Evolutionary conservation across 805 yeast species (phyloP), one percentile per base, ranked within the genome.

Genomic region (Yamadazyma phyllophila): DNA sequence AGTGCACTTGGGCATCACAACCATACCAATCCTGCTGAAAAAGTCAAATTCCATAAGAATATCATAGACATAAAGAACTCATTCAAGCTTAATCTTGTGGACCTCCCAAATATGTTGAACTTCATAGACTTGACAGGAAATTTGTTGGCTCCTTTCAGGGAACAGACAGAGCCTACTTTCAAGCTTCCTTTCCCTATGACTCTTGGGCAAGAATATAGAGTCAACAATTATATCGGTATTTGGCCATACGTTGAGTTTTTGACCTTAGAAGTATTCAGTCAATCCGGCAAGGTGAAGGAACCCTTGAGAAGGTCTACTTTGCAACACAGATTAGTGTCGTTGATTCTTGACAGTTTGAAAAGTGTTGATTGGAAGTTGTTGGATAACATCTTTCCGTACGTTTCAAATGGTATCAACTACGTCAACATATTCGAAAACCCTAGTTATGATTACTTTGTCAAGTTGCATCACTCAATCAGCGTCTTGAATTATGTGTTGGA

Each of bases 161-260:
- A 41, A n/a, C 20, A 12, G 7, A 24, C 37, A 17, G 14, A 9
- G 47, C 52, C 26, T 55, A 62, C 2, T 69, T 74, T 29, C 32
- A 45, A 56, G 4, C 57, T 82, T 11, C 71, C 80, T 10, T 85
- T 73, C 55, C 96, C 96, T 0, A 54, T 68, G 6, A 79, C 76
- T 43, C 60, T 89, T 24, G 96, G 96, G 0, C 59, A 60, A 2
- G 69, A 71, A 0, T 77, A 81, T 51, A 74, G 96, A 54, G 39
- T 49, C 30, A 59, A 63, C 42, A 77, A 60, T 37, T 59, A 69
- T 27, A 61, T 72, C 13, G 96, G 96, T 2, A 63, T 89, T 5
- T 80, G 90, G 80, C 89, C 94, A 2, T 92, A 91, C 55, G 61
- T 87, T 44, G 92, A 88, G 43, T 89, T 80, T 54, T 60, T 90